Conservation (phyloP, 768 basidiomycete genomes). For the Polyporus arcularius region DNA sequence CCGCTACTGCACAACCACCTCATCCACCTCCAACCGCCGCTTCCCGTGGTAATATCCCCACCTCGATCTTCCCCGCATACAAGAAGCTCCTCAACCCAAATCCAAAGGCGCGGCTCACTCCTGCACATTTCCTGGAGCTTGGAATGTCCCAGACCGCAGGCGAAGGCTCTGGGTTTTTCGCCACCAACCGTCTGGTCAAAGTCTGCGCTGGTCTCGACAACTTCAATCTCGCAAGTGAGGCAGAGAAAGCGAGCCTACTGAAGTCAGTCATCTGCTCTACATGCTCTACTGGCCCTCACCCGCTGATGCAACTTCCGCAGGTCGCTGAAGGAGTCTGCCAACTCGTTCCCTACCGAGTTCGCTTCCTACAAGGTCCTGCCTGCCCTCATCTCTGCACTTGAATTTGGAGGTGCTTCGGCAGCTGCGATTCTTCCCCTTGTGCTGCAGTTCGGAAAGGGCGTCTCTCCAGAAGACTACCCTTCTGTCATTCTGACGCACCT, state of each 20-base stretch:
- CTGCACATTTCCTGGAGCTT: conserved; percentile 75
- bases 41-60: conserved; percentile 76
- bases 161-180: conserved; percentile 76
- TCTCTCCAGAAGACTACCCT: conserved; percentile 70
- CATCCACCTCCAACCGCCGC: conserved; percentile 79
- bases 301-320: conserved; percentile 36
- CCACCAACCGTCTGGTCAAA: conserved; percentile 77
- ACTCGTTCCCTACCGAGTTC: conserved; percentile 86
- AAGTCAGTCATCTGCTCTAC: conserved; percentile 41
- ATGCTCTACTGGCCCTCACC: background rate
- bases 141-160: conserved; percentile 70
- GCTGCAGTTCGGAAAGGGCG: conserved; percentile 73
- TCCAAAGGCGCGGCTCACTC: conserved; percentile 73
- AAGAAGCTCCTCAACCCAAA: conserved; percentile 91
- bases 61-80: conserved; percentile 72
- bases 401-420: conserved; percentile 74
- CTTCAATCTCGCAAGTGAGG: conserved; percentile 79
- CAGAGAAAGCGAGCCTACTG: conserved; percentile 73
- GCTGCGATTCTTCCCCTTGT: conserved; percentile 81
- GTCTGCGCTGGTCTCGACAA: conserved; percentile 85
- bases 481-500: conserved; percentile 73
- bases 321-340: conserved; percentile 75
- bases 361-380: conserved; percentile 85
- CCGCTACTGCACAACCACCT: conserved; percentile 67
- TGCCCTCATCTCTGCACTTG: conserved; percentile 73